Base-by-base conservation (phyloP, 345 rosid genomes). In the Camelina laxa region DNA sequence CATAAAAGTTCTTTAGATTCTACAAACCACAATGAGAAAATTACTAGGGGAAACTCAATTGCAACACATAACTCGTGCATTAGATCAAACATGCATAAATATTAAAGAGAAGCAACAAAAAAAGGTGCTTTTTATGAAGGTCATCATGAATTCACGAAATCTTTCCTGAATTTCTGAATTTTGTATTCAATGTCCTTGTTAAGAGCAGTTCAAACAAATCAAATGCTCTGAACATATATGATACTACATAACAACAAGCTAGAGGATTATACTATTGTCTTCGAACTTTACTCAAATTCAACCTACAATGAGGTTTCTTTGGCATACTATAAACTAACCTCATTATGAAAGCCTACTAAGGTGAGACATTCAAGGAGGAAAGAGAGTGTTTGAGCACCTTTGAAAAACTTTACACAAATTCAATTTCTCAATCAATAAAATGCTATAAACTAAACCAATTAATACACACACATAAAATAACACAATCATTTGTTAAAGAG, bases 1-100 rank as follows among this genome's bases (percentile, higher is more conserved):
- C 65, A 33, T 51, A 53, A 31, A 31, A 65, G n/a, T 35, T 55
- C 14, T 45, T 35, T 54, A 35, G 66, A 65, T 4, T 15, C 24
- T n/a, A 76, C 22, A 76, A 45, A 16, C 36, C 61, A 58, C 7
- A 69, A 45, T 51, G 47, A 45, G 75, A 67, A 38, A 58, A 50
- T 21, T 79, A 92, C 98, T 76, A 92, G 97, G 12, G 93, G 97
- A 82, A 95, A 92, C 79, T 95, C 97, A 0, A 97, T 95, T 58
- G 92, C 97, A 27, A 95, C 97, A 70, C 99, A 95, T 62, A 95
- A 95, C 80, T 95, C 99, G 7, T 31, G 33, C 33, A 31, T 31
- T 31, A 0, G 33, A 31, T 31, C 33, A 31, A 6, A 31, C 7
- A 1, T 6, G 33, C 6, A 31, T 31, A 31, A 31, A 31, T 31